These are phyloP conservation scores for Puccinia polysora DNA, from an alignment of 1,284 basidiomycete species.

Conservation along the genomic window DNA sequence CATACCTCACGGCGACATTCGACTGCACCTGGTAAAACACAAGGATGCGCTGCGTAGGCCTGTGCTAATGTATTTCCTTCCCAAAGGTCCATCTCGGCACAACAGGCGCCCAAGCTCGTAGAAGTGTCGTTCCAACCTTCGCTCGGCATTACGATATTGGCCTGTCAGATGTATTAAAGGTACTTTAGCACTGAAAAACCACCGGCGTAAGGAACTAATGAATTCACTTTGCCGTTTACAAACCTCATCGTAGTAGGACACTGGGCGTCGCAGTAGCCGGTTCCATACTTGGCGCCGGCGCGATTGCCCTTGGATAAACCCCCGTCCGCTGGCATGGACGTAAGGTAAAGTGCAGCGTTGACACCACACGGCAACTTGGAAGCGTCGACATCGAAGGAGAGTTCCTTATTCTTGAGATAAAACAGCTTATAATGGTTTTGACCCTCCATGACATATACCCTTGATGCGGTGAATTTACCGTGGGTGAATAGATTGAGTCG, in stretches of 20 bases:
- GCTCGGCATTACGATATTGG: not conserved
- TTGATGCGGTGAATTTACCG: constrained; percentile 4
- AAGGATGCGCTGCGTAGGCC: constrained; percentile 2
- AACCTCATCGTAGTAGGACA: constrained; percentile 59
- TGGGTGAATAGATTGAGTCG: constrained; percentile 11
- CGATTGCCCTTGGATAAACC: constrained; percentile 42
- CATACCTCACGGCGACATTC: not conserved
- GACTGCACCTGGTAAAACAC: not conserved
- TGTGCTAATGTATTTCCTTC: constrained; percentile 11
- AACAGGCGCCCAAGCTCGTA: constrained; percentile 53
- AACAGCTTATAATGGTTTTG: constrained; percentile 19
- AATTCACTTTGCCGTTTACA: constrained; percentile 58
- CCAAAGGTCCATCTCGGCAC: constrained; percentile 58
- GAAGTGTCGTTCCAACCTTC: not conserved
- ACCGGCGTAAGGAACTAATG: not conserved
- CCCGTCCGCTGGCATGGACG: constrained; percentile 50
- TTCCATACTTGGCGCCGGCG: constrained; percentile 42
- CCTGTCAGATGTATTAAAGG: not conserved
- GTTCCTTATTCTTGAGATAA: constrained; percentile 28
- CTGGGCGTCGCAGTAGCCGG: constrained; percentile 54
- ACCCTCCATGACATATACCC: constrained; percentile 5
- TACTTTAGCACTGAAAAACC: not conserved
- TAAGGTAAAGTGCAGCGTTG: constrained; percentile 55
- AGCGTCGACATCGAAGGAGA: constrained; percentile 36
- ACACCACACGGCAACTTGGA: constrained; percentile 43